Evolutionary conservation across 495 filamentous ascomycete genomes (phyloP), one percentile per base, ranked within the genome.

Genomic region (Monascus purpureus): DNA sequence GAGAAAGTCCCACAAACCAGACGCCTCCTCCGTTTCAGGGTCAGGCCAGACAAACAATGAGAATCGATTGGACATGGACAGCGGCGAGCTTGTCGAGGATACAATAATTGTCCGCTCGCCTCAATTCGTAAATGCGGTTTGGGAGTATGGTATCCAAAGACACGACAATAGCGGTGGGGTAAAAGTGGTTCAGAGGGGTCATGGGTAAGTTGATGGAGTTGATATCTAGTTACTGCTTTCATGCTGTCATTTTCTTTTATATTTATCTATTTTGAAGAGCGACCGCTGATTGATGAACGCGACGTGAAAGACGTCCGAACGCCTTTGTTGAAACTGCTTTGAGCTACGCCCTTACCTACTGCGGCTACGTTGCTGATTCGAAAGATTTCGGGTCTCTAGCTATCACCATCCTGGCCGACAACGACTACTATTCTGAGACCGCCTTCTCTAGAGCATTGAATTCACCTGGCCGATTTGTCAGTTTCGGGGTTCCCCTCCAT

Each of bases 341-440:
- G 30, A 72, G 65, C 56, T 94, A 93, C 57, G 82, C 76, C 33
- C 70, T 96, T 40, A 87, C 78, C 36, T 95, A 95, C 63, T 65
- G 72, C 37, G 70, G 72, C 37, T 63, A 68, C 29, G 52, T 66
- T 29, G 52, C 59, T 34, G 55, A 63, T 41, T 61, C 64, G 4
- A 59, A 70, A 37, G 57, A 62, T 25, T 74, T 92, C 37, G 66
- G 67, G 13, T 73, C 84, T 0, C 53, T 79, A 13, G 70, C 67
- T 8, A 71, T 96, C 45, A 90, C 83, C 31, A 90, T 97, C 54
- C 67, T 95, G 13, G 90, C 92, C 17, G 85, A 94, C 57, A 82
- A 80, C 44, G 83, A 93, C 63, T 97, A 97, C 67, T 96, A 97
- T 61, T 95, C 90, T 2, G 78, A 83, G 24, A 62, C 75, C 16